Base-by-base conservation (phyloP, 306 rosid genomes). In the Prunus dulcis region DNA sequence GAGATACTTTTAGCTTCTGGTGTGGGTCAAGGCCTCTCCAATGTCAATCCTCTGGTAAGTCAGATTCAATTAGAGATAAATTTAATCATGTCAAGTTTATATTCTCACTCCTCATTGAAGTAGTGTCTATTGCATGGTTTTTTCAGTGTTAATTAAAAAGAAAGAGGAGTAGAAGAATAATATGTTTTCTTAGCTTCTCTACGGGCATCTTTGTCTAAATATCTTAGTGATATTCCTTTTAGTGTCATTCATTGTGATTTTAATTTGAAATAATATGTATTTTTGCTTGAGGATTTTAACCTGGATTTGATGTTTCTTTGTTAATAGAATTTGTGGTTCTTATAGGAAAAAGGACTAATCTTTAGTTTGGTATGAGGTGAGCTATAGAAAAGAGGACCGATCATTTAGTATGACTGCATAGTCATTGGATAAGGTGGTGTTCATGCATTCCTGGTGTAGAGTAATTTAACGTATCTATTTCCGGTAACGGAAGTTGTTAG, bases 1-100 rank as follows among this genome's bases (percentile, higher is more conserved):
- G 97, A 92, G 84, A 64, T 92, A 67, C 84, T 92, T 74, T 80
- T 92, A 72, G 91, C 91, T 0, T 85, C 91, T 69, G 97, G 96
- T 4, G 43, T 45, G 9, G 93, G 85, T 19, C 20, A 2, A 23
- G 96, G 92, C 56, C 68, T 89, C 70, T 76, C 84, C 80, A 84
- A 88, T 78, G 6, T 55, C 64, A 78, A 75, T 78, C 3, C 0
- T 22, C 25, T 87, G 96, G 97, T 90, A 89, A 84, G 17, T 68
- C 20, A 6, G 10, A 60, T 57, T 43, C 72, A 5, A 32, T 66
- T 27, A 8, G 58, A 69, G 3, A 19, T 12, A 9, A 56, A n/a
- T 56, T 56, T 28, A 25, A 28, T 63, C 34, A n/a, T 77, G 23
- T 68, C 6, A 9, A 18, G 4, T 43, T 25, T 11, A 15, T 43